Conservation (phyloP, 306 rosid species). For the Dryas alaskensis region DNA sequence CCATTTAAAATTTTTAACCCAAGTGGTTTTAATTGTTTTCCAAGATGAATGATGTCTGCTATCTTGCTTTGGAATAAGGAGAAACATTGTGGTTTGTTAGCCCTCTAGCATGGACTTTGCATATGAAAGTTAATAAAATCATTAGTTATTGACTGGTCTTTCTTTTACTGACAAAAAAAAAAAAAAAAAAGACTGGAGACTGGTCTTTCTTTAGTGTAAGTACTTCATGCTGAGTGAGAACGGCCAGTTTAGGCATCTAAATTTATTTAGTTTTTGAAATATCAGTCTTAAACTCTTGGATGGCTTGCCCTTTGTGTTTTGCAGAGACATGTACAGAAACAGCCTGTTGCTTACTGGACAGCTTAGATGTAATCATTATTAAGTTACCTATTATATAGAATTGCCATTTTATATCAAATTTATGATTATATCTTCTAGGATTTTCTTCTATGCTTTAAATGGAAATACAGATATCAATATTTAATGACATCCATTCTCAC, state of each 20-base stretch:
- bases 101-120: slow-evolving; percentile 8
- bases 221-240: background rate
- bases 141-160: background rate
- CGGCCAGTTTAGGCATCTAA: background rate
- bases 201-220: background rate
- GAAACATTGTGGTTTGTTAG: background rate
- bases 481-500: slow-evolving; percentile 1
- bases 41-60: background rate
- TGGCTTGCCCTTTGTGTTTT: background rate
- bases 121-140: background rate
- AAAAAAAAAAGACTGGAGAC: too few species aligned
- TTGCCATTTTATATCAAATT: background rate
- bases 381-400: slow-evolving; percentile 3
- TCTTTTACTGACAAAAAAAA: too few species aligned
- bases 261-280: background rate
- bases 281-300: background rate
- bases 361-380: slow-evolving; percentile 1
- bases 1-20: background rate
- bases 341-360: background rate
- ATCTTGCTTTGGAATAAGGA: background rate
- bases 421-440: slow-evolving; percentile 2
- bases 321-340: background rate
- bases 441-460: background rate
- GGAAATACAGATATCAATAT: background rate
- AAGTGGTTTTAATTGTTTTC: background rate